These are phyloP conservation scores for Plasmodium reichenowi DNA, from an alignment of 169 alveolate species.

Conservation along the genomic window DNA sequence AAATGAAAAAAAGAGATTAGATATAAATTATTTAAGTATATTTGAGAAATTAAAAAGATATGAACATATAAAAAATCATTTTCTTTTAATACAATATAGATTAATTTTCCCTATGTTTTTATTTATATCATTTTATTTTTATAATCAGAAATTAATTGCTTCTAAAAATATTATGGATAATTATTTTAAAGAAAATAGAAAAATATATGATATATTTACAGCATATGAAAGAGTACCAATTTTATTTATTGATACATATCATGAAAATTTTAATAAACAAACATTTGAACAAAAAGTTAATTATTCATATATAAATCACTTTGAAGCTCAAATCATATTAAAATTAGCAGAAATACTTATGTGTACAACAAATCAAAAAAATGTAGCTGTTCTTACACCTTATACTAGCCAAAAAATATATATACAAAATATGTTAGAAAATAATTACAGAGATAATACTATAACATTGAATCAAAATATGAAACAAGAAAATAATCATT, in stretches of 20 bases:
- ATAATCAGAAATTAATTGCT: constrained; percentile 63
- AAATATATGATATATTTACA: background rate
- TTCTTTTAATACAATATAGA: constrained; percentile 42
- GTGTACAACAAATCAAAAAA: background rate
- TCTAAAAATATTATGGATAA: constrained; percentile 41
- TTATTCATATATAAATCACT: constrained; percentile 40
- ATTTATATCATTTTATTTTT: constrained; percentile 67
- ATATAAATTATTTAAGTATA: constrained; percentile 67
- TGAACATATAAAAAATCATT: constrained; percentile 31
- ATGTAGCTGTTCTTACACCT: constrained; percentile 60
- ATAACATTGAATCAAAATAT: background rate
- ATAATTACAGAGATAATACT: background rate
- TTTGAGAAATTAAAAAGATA: constrained; percentile 44
- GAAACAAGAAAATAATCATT: background rate
- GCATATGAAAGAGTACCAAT: constrained; percentile 10
- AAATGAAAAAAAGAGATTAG: constrained; percentile 36
- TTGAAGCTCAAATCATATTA: constrained; percentile 50
- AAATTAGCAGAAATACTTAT: constrained; percentile 22
- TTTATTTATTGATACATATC: constrained; percentile 59
- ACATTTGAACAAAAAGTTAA: constrained; percentile 45
- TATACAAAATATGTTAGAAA: constrained; percentile 29
- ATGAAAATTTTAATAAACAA: constrained; percentile 8
- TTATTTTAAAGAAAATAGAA: constrained; percentile 3
- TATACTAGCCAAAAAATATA: constrained; percentile 57
- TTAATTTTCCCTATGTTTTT: constrained; percentile 64